Base-by-base conservation (phyloP, 2,329 filamentous ascomycete species). In the Chrysoporthe deuterocubensis region DNA sequence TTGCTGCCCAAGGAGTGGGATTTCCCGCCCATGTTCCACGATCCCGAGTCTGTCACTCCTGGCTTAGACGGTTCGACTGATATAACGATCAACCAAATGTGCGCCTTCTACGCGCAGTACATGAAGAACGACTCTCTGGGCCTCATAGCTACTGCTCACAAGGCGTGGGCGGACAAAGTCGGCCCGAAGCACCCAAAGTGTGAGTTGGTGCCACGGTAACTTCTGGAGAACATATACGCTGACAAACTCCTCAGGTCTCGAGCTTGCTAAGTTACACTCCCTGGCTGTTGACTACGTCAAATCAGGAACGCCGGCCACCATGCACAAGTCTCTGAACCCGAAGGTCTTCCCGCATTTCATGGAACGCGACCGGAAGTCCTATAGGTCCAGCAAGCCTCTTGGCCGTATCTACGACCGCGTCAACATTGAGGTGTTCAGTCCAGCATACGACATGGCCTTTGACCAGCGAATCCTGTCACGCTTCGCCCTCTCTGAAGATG, bases 211-310 rank as follows among this genome's bases (percentile, higher is more conserved):
- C 21, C 59, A 46, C 44, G 8, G 2, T 3, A 7, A 32, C 21
- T 9, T 18, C 42, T 46, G 59, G 18, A 40, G 9, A 13, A 6
- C 14, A 16, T 2, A n/a, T 16, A 13, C 14, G 11, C 26, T 65
- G 48, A 65, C 62, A 70, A 65, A 72, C 59, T 44, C 26, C 8
- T n/a, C 59, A 89, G 87, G 87, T 73, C 79, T 96, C 0, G 81
- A 89, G 62, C 83, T 98, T 4, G 94, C 95, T 2, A 81, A 85
- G 9, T 81, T 98, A 2, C 96, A 99, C 76, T 98, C 96, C 0
- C 89, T 90, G 72, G 95, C 96, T 0, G 96, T 99, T 0, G 96
- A 99, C 77, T 99, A 96, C 75, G 90, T 92, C 57, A 99, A 99
- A 80, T 95, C 93, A 1, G 96, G 96, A 0, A 85, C 90, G 11